phyloP scores from a whole-genome alignment of 164 flowering plant genomes.

The Stephania cephalantha region DNA sequence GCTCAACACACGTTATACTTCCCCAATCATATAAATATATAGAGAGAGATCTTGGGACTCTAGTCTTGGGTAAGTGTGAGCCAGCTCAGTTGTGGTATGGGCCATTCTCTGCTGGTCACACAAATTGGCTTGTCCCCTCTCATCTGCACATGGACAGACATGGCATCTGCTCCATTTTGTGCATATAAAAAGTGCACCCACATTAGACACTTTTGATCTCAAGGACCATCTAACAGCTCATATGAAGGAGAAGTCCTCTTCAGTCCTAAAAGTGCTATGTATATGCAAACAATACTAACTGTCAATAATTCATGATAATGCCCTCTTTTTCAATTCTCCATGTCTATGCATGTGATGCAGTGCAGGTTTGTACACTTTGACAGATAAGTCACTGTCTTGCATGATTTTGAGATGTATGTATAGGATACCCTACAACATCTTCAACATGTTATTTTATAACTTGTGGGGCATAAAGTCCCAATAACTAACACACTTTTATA shows the following conservation, averaged over 20 bases:
- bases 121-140: background rate
- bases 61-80: background rate
- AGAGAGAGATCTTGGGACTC: background rate
- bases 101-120: background rate
- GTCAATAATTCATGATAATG: background rate
- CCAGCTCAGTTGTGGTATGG: background rate
- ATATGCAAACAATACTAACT: background rate
- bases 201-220: background rate
- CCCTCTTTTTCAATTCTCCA: background rate
- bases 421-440: background rate
- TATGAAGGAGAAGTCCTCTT: background rate
- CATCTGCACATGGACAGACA: background rate
- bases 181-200: background rate
- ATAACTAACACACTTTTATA: background rate
- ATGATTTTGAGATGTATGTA: background rate
- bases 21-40: slow-evolving; percentile 1
- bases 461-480: background rate
- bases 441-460: background rate
- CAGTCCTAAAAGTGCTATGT: background rate
- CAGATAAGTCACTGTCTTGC: background rate
- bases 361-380: background rate
- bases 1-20: background rate
- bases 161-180: background rate
- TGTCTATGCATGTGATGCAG: background rate
- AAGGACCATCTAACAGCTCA: background rate